Base-by-base conservation (phyloP, 176 grass and related monocot genomes). In the Lolium multiflorum region DNA sequence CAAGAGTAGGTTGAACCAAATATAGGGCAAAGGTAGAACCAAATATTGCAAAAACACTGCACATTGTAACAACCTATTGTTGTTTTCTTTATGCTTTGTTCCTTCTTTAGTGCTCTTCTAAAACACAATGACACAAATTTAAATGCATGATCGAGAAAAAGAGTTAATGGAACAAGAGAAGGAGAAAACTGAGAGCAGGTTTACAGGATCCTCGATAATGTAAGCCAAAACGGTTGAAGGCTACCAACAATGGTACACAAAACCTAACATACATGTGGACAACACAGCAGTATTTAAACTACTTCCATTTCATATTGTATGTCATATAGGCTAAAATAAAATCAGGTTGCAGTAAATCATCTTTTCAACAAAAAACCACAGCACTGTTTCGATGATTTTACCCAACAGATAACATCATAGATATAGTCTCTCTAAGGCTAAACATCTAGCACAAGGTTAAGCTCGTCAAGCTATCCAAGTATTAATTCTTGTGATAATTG, bases 391-490 rank as follows among this genome's bases (percentile, higher is more conserved):
- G 5, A 66, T 50, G 2, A 65, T 65, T 63, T 31, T 2, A 65
- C 24, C 4, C 9, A 65, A 49, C 16, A 64, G 6, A 35, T 65
- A 49, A 25, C 9, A 7, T 20, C 1, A 11, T 50, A 7, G 1
- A 81, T 12, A 8, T 14, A 50, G 43, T 28, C 58, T 50, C 71
- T 13, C 26, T 50, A 52, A 44, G 51, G 11, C 9, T 11, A 82
- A 82, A 66, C 21, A 75, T 31, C 59, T 52, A 11, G 67, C 31
- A 47, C 37, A 77, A 37, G 11, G 24, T 38, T 69, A 83, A 68
- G 58, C 13, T 59, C 18, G 14, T 16, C 25, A n/a, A 59, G 7
- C 25, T 21, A 35, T 18, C 60, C 44, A 51, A 67, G 6, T 81
- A 67, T 12, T 56, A 88, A 11, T 59, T 18, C 43, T 17, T 76